Base-by-base conservation (phyloP, 371 early-diverging fungal species). In the Mortierella sp. region DNA sequence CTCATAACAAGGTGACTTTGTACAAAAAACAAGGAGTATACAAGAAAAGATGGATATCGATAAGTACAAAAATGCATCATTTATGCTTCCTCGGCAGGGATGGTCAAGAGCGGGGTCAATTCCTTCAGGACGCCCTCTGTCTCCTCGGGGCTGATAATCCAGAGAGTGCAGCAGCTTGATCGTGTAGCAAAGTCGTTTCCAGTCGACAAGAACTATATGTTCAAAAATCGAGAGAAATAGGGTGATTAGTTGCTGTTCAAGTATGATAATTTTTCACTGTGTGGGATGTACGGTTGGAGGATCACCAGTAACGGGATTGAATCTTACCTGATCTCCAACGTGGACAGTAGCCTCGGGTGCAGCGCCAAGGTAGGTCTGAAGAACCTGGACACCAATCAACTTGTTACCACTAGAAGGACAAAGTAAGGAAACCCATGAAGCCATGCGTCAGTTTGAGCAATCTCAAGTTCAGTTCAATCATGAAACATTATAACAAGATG, bases 111-210 rank as follows among this genome's bases (percentile, higher is more conserved):
- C 32, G 82, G 80, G 3, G 84, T 87, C 68, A 96, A 78, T 75
- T 95, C 93, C 12, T 86, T 81, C 71, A 96, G 83, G 24, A 95
- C 91, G 38, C 83, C 88, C 41, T 93, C 93, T 3, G 97, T 96
- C 84, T 96, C 97, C 63, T 92, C 91, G 0, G 97, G 97, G 71
- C 88, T 93, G 56, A 95, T 91, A 74, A 96, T 95, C 97, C 97
- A 96, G 74, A 92, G 88, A 4, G 97, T 96, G 80, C 93, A 94
- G 87, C 96, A 96, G 71, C 94, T 93, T 2, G 91, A 85, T 38
- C 97, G 90, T 0, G 97, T 96, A 18, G 96, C 92, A 79, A 92
- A 90, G 85, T 97, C 97, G 82, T 97, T 97, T 38, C 97, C 97
- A 10, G 97, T 97, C 3, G 94, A 93, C 75, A 96, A 80, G 79